These are phyloP conservation scores for Candida sanyaensis DNA, from an alignment of 1,139 yeast species.

Conservation along the genomic window DNA sequence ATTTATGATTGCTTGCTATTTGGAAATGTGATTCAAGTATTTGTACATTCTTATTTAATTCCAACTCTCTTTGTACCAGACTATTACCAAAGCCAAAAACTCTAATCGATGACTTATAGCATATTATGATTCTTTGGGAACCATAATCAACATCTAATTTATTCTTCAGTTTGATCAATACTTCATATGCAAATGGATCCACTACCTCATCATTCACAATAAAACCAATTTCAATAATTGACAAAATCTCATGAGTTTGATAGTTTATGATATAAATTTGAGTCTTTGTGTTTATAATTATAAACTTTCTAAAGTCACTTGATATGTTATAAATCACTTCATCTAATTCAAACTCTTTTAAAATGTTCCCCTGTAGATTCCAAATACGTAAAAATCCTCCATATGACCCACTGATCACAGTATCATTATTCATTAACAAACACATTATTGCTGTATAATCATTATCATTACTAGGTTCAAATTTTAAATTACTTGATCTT, in stretches of 20 bases:
- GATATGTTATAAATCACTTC: conserved; percentile 25
- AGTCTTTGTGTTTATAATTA: conserved; percentile 24
- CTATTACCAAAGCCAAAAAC: conserved; percentile 24
- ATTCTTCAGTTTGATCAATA: conserved; percentile 8
- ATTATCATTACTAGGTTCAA: conserved; percentile 13
- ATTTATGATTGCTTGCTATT: conserved; percentile 9
- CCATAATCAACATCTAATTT: conserved; percentile 55
- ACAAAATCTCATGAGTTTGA: conserved; percentile 15
- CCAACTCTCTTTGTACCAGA: conserved; percentile 10
- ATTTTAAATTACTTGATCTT: conserved; percentile 22
- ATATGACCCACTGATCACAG: conserved; percentile 28
- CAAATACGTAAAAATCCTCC: conserved; percentile 30
- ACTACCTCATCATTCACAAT: conserved; percentile 3
- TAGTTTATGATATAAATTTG: conserved; percentile 25
- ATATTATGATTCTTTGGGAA: conserved; percentile 39
- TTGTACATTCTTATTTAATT: conserved; percentile 17
- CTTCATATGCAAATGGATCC: conserved; percentile 9
- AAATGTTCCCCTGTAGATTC: conserved; percentile 27
- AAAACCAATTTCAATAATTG: conserved; percentile 11
- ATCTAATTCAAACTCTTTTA: conserved; percentile 17
- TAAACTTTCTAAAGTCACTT: conserved; percentile 32
- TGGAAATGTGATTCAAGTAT: conserved; percentile 24
- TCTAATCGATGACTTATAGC: conserved; percentile 25
- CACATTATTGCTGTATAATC: conserved; percentile 19
- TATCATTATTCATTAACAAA: conserved; percentile 24